Evolutionary conservation across 2,329 filamentous ascomycete genomes (phyloP).

Genomic region (Colletotrichum ledebouriae): DNA sequence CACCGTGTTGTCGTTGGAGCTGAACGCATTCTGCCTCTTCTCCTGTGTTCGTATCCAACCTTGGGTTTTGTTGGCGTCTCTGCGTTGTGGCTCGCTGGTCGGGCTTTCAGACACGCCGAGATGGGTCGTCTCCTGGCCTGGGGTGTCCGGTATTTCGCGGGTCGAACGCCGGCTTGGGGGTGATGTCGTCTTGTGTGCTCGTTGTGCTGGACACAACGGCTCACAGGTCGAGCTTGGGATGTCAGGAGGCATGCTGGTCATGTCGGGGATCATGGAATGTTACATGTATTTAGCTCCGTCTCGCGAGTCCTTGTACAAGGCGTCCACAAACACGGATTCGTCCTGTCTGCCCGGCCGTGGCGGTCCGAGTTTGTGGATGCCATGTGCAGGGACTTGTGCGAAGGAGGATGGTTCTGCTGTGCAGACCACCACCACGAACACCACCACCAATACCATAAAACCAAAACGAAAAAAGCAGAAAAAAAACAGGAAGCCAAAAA

Average conservation of each 20-base stretch:
- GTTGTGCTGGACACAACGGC: not conserved
- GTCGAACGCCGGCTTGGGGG: not conserved
- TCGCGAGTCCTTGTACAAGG: not conserved
- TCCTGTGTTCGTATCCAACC: not conserved
- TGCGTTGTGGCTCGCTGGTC: not conserved
- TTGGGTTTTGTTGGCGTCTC: not conserved
- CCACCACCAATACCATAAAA: not conserved
- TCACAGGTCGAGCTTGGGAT: not conserved
- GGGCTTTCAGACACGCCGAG: not conserved
- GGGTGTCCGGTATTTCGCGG: not conserved
- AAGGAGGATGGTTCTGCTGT: not conserved
- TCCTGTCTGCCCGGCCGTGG: conserved; percentile 2
- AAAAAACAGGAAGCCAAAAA: not conserved
- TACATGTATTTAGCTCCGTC: not conserved
- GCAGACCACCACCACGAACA: not conserved
- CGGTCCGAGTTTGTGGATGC: not conserved
- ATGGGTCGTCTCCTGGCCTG: not conserved
- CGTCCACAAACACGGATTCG: not conserved
- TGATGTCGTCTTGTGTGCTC: not conserved
- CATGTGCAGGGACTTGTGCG: not conserved
- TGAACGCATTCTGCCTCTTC: not conserved
- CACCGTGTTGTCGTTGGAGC: not conserved
- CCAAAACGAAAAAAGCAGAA: not conserved
- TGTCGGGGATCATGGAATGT: not conserved
- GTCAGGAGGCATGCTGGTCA: not conserved